These are phyloP conservation scores for Saccharum hybrid DNA, from an alignment of 202 grass and related monocot species.

Conservation along the genomic window DNA sequence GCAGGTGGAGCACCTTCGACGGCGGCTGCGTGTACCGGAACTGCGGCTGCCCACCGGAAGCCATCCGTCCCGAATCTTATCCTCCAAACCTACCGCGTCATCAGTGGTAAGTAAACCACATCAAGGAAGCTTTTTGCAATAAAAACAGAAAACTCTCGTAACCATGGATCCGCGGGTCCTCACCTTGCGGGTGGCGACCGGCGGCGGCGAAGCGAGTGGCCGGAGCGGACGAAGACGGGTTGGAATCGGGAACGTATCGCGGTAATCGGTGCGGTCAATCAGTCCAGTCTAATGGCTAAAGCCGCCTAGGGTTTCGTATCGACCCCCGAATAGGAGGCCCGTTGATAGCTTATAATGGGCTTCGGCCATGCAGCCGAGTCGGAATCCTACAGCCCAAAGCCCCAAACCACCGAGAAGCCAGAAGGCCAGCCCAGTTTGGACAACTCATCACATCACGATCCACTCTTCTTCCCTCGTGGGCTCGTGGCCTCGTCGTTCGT, in stretches of 20 bases:
- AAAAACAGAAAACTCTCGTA: not conserved
- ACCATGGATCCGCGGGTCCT: not conserved
- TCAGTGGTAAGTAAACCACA: constrained; percentile 2
- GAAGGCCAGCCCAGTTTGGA: not conserved
- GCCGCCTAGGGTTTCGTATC: constrained; percentile 35
- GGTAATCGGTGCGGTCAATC: constrained; percentile 12
- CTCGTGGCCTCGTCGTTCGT: not conserved
- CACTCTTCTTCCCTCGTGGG: not conserved
- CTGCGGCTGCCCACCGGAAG: constrained; percentile 74
- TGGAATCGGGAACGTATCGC: constrained; percentile 22
- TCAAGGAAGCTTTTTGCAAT: not conserved
- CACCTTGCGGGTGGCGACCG: constrained; percentile 17
- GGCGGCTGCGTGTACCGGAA: constrained; percentile 88
- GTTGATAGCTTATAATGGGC: constrained; percentile 1
- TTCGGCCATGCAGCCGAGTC: not conserved
- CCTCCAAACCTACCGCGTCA: constrained; percentile 34
- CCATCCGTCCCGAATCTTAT: constrained; percentile 50
- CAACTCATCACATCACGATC: not conserved
- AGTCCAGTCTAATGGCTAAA: constrained; percentile 19
- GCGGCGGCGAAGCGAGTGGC: constrained; percentile 16
- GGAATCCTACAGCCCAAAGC: not conserved
- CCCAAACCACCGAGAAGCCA: not conserved
- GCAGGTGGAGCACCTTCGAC: constrained; percentile 90
- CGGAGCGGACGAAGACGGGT: constrained; percentile 34
- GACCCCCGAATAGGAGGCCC: constrained; percentile 9